Evolutionary conservation across 257 asterid genomes (phyloP), one percentile per base, ranked within the genome.

Genomic region (Anisodus tanguticus): DNA sequence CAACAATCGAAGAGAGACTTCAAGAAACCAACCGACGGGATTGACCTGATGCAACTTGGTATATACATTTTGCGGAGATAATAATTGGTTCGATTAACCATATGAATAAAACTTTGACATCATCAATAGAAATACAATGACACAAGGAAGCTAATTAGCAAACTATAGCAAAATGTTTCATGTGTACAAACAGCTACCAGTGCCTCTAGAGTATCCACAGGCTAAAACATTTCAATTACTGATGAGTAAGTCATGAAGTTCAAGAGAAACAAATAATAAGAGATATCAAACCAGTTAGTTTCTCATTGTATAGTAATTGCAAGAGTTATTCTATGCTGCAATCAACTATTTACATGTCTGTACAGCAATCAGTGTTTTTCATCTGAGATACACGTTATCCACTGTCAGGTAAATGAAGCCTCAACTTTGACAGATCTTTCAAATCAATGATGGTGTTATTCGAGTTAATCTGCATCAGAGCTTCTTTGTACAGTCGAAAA

Each of bases 261-360:
- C 19, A 53, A 76, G 81, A 53, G 0, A 54, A 53, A 26, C 64
- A 51, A 76, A 51, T 76, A 51, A 53, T 76, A 53, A 26, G 81
- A 76, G 81, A 53, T 53, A 53, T 26, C 15, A 51, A 26, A 51
- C 49, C 13, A 26, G 1, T 76, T 13, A 76, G 49, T 26, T 26
- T 76, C 47, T 53, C 63, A 53, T 53, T 76, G 45, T 51, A 76
- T 7, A 12, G 31, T 53, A 76, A 76, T 53, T 26, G 53, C 63
- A 51, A 51, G 49, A 53, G 5, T 76, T 35, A 26, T 26, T 22
- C 62, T 76, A 53, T 76, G 63, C 31, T 76, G 64, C 19, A 13
- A 76, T 13, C 64, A 76, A 53, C 81, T 76, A 76, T 76, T 76
- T 76, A 51, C 81, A 76, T 76, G 47, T 76, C 10, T 76, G 81